A percentile compares a stretch with the other conserved stretches of the same genome.
Evolutionary conservation across 2,329 filamentous ascomycete genomes (phyloP).

Genomic region (Epichloe glyceriae): DNA sequence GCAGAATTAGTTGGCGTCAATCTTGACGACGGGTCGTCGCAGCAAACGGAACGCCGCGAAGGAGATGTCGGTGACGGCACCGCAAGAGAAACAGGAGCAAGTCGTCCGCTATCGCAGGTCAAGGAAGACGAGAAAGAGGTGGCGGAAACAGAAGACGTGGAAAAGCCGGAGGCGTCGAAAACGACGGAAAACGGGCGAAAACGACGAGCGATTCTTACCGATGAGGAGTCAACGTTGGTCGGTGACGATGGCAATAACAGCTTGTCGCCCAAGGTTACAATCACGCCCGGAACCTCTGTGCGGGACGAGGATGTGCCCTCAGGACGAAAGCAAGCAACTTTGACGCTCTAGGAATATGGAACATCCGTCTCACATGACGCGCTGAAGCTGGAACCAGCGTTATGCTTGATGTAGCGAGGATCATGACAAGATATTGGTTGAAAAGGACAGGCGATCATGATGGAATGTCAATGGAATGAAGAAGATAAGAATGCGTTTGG

Average conservation of each 20-base stretch:
- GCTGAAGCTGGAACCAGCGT: slow-evolving; percentile 12
- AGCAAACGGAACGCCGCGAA: slow-evolving; percentile 15
- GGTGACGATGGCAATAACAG: not conserved
- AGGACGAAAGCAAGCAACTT: slow-evolving; percentile 29
- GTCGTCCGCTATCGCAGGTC: slow-evolving; percentile 22
- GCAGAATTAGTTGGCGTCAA: slow-evolving; percentile 68
- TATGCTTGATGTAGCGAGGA: not conserved
- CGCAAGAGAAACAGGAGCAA: slow-evolving; percentile 5
- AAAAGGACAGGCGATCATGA: not conserved
- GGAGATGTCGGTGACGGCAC: slow-evolving; percentile 13
- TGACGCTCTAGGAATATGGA: slow-evolving; percentile 26
- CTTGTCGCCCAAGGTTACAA: slow-evolving; percentile 5
- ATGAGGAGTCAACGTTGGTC: slow-evolving; percentile 4
- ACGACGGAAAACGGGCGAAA: not conserved
- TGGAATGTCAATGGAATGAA: too few species aligned
- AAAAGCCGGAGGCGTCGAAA: slow-evolving; percentile 9
- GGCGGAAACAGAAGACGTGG: slow-evolving; percentile 19
- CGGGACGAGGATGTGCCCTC: slow-evolving; percentile 17
- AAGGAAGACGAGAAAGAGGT: slow-evolving; percentile 26
- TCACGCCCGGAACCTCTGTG: slow-evolving; percentile 28
- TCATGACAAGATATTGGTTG: not conserved
- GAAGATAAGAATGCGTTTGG: not conserved
- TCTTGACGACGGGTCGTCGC: slow-evolving; percentile 32
- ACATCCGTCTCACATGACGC: slow-evolving; percentile 20
- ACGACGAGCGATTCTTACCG: not conserved